A percentile compares a stretch with the other conserved stretches of the same genome.
Conservation (phyloP, 2,329 filamentous ascomycete species). For the Pyrenophora teres region DNA sequence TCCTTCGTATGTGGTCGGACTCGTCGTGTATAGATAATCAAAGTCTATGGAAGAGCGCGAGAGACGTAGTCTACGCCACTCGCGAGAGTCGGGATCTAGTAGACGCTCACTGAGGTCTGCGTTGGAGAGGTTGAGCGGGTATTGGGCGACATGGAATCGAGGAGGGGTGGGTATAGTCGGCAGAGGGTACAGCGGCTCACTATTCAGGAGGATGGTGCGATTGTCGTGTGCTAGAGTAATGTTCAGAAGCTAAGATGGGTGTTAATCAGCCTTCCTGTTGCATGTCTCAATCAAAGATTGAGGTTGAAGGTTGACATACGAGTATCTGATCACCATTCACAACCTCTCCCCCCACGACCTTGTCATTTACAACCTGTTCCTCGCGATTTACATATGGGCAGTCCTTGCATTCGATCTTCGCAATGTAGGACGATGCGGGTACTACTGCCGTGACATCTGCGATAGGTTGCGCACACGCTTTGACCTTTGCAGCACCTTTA, state of each 20-base stretch:
- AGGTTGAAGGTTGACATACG: slow-evolving; percentile 21
- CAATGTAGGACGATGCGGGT: slow-evolving; percentile 35
- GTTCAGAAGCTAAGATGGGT: slow-evolving; percentile 34
- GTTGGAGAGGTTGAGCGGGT: slow-evolving; percentile 30
- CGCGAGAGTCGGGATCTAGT: slow-evolving; percentile 4
- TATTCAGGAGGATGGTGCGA: slow-evolving; percentile 34
- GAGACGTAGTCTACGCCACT: slow-evolving; percentile 20
- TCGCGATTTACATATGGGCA: slow-evolving; percentile 24
- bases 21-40: slow-evolving; percentile 34
- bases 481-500: slow-evolving; percentile 4
- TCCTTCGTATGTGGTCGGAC: slow-evolving; percentile 13
- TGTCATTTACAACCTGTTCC: slow-evolving; percentile 9
- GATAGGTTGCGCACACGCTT: slow-evolving; percentile 31
- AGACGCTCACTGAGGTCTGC: slow-evolving; percentile 31
- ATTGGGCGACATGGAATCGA: slow-evolving; percentile 22
- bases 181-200: slow-evolving; percentile 35
- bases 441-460: slow-evolving; percentile 29
- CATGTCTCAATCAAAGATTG: background rate
- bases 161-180: slow-evolving; percentile 31
- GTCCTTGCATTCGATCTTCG: slow-evolving; percentile 38
- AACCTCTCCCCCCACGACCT: background rate
- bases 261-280: background rate
- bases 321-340: slow-evolving; percentile 28
- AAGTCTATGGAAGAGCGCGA: slow-evolving; percentile 7
- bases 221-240: slow-evolving; percentile 37